A percentile compares a stretch with the other conserved stretches of the same genome.
Evolutionary conservation across 495 filamentous ascomycete genomes (phyloP).

Genomic region (Oleoguttula mirabilis): DNA sequence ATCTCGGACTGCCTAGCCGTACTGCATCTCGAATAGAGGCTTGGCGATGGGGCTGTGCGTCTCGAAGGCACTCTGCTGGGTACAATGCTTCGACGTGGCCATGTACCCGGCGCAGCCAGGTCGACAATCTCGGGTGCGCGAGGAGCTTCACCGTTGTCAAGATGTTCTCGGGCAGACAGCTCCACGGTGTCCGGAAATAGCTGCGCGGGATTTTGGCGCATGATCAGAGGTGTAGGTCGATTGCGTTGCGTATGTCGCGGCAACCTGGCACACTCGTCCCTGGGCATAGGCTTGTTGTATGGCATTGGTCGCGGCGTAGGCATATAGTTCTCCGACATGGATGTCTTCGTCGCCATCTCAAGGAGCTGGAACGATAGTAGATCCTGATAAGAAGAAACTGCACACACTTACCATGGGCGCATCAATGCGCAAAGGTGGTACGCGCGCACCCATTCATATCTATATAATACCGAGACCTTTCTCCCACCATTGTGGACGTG

Average conservation of each 20-base stretch:
- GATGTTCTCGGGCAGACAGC: no score
- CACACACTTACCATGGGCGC: no score
- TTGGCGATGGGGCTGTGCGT: no score
- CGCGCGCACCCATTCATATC: no score
- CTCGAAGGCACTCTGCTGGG: neutral
- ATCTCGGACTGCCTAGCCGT: slow-evolving; percentile 9
- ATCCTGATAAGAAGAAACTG: neutral
- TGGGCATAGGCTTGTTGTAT: no score
- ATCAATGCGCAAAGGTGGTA: no score
- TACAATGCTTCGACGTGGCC: slow-evolving; percentile 10
- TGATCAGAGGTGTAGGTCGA: slow-evolving; percentile 3
- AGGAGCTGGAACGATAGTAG: no score
- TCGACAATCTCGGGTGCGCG: slow-evolving; percentile 10
- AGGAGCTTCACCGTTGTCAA: neutral
- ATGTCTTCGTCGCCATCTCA: slow-evolving; percentile 2
- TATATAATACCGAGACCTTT: neutral
- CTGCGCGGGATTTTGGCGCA: no score
- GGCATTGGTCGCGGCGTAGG: no score
- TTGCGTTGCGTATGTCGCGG: neutral
- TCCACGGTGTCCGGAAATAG: no score
- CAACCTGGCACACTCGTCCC: slow-evolving; percentile 3
- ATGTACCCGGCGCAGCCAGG: slow-evolving; percentile 6
- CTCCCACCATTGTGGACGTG: slow-evolving; percentile 3
- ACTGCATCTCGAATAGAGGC: no score
- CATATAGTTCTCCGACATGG: no score